Evolutionary conservation across 768 basidiomycete species (phyloP), one percentile per base, ranked within the genome.

Genomic region (Naganishia onofrii): DNA sequence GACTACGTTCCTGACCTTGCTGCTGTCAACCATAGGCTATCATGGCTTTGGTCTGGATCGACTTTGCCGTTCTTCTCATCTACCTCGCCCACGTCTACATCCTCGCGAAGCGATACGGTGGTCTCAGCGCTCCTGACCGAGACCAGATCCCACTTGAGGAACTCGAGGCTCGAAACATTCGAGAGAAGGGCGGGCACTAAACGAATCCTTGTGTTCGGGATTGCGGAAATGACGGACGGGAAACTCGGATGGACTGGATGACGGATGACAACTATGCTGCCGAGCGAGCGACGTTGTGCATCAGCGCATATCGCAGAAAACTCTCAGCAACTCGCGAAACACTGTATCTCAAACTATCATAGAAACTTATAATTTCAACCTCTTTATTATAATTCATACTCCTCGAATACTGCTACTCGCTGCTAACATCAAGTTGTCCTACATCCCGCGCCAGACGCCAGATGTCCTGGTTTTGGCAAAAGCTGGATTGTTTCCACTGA

Each of bases 111-210:
- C 60, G 32, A 38, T 69, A 68, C 67, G 36, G 48, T 29, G 71
- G 71, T 23, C 46, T 72, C 32, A 21, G 21, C 8, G 63, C 57
- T 38, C 71, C 57, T n/a, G 67, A 68, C 48, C 67, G 71, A 63
- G 60, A 72, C 60, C 52, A 68, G 31, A 12, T 64, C 8, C 58
- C 71, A 9, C 28, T 38, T 2, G 71, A 72, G 52, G 67, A 68
- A n/a, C n/a, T 68, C n/a, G 71, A 72, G 53, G 38, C 44, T 23
- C 66, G 57, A 55, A 58, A 67, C 55, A 38, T 23, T 34, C 42
- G 44, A 29, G 70, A 71, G 66, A 71, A 71, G 66, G 63, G 44
- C 12, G 68, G 69, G 17, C 69, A 70, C 63, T 70, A 70, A 46
- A 56, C 15, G 38, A n/a, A 23, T 38, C 31, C n/a, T 15, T 31